Evolutionary conservation across 73 alveolate species (phyloP).

Genomic region (Diophrys sp.): DNA sequence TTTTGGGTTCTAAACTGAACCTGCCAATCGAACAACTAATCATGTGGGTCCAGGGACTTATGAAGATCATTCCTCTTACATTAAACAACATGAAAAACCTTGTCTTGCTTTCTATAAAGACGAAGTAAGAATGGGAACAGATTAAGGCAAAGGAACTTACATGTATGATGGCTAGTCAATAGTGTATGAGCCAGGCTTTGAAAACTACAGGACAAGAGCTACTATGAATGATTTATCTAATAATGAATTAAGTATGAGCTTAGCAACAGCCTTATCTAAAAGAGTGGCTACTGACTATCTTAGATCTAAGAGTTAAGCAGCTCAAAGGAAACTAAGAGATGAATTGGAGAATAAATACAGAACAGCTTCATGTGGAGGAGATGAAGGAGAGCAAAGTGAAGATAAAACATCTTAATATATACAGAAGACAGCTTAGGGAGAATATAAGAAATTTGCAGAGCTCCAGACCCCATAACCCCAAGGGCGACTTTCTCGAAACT

Average conservation of each 20-base stretch:
- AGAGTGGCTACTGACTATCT: not conserved
- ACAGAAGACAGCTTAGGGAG: not conserved
- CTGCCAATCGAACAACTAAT: constrained; percentile 24
- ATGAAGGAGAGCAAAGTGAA: not conserved
- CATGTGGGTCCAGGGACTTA: constrained; percentile 44
- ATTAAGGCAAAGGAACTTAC: not conserved
- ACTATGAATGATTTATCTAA: not conserved
- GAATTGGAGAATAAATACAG: no score
- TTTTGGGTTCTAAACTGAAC: not conserved
- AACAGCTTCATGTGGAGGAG: no score
- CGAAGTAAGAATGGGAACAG: not conserved
- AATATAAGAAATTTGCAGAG: not conserved
- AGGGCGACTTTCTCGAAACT: not conserved
- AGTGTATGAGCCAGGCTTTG: not conserved
- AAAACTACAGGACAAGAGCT: not conserved
- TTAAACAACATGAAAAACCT: constrained; percentile 8
- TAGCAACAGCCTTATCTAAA: not conserved
- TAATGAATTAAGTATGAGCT: not conserved
- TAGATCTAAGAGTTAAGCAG: not conserved
- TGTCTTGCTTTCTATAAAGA: constrained; percentile 26
- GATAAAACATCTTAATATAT: not conserved
- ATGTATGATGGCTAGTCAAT: not conserved
- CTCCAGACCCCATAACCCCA: no score
- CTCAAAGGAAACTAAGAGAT: not conserved
- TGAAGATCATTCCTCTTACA: constrained; percentile 19